Evolutionary conservation across 345 rosid species (phyloP), one percentile per base, ranked within the genome.

Genomic region (Lepidium sativum): DNA sequence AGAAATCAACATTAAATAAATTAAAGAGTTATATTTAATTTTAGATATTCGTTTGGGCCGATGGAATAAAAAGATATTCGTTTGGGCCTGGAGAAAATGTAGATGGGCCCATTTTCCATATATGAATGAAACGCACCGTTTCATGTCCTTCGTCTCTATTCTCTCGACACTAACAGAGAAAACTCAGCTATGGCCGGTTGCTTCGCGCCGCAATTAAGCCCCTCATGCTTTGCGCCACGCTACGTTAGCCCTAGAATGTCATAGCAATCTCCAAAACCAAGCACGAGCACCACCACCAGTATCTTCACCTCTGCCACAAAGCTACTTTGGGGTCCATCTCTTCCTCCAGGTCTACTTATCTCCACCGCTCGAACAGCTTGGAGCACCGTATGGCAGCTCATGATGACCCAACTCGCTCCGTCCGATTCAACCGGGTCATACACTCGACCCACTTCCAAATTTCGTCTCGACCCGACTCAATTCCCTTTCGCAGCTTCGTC

Each of bases 331-430:
- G 98, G 98, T 0, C 82, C 88, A 10, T 89, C 98, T 11, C 96
- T 89, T 10, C 98, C 98, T 2, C 94, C 97, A 18, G 97, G 94
- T 12, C 79, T 92, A 54, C 89, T 92, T 8, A 79, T 92, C 76
- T 77, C 90, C 78, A 72, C 96, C 47, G 83, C 80, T 77, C 86
- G 98, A 51, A 79, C 80, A 16, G 81, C 86, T 1, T 87, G 94
- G 97, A 75, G 67, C 69, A 62, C 94, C 64, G 54, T 89, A 8
- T 87, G 98, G 97, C 83, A 78, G 8, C 81, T 92, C 68, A 86
- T 89, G 97, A 87, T 92, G 96, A 77, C 94, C 42, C 96, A 89
- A 70, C 85, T 92, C 20, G 97, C 98, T 18, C 97, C 97, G 39
- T 84, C 97, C 2, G 96, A 89, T 60, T 65, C 91, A 42, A 65